Conservation (phyloP, 495 filamentous ascomycete genomes). For the Hypoxylon subgilvum region DNA sequence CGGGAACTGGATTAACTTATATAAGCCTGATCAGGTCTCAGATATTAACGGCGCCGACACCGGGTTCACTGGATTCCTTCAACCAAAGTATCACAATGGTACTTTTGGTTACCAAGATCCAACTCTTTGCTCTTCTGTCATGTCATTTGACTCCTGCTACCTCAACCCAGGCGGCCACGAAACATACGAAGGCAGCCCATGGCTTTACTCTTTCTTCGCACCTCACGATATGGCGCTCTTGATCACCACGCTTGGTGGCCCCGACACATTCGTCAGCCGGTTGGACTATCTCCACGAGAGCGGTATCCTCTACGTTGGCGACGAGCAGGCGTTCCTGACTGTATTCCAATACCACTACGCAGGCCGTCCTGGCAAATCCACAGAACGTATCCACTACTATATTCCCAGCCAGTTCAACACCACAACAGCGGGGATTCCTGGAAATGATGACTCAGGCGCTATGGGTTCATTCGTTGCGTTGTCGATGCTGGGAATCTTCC, state of each 20-base stretch:
- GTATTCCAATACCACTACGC: slow-evolving; percentile 72
- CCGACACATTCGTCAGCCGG: slow-evolving; percentile 60
- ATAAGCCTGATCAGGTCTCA: slow-evolving; percentile 63
- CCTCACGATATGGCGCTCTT: slow-evolving; percentile 69
- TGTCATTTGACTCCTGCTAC: slow-evolving; percentile 61
- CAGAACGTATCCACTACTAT: slow-evolving; percentile 66
- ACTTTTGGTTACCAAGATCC: slow-evolving; percentile 71
- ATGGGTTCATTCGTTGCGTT: slow-evolving; percentile 71
- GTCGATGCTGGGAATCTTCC: slow-evolving; percentile 70
- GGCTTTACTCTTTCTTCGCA: slow-evolving; percentile 70
- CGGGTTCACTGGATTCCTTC: slow-evolving; percentile 68
- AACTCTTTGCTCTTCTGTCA: slow-evolving; percentile 50
- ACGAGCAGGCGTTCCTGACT: slow-evolving; percentile 70
- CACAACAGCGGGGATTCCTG: slow-evolving; percentile 64
- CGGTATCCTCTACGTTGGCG: slow-evolving; percentile 66
- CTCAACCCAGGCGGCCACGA: slow-evolving; percentile 64
- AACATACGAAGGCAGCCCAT: slow-evolving; percentile 69
- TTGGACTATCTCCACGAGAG: slow-evolving; percentile 66
- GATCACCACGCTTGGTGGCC: slow-evolving; percentile 63
- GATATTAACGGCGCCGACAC: slow-evolving; percentile 61
- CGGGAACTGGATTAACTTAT: slow-evolving; percentile 68
- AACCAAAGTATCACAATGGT: slow-evolving; percentile 64
- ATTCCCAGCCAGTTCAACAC: slow-evolving; percentile 69
- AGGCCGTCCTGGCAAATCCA: slow-evolving; percentile 66
- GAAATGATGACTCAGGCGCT: slow-evolving; percentile 71